phyloP scores from a whole-genome alignment of 73 alveolate species.

The Breviolum minutum region DNA sequence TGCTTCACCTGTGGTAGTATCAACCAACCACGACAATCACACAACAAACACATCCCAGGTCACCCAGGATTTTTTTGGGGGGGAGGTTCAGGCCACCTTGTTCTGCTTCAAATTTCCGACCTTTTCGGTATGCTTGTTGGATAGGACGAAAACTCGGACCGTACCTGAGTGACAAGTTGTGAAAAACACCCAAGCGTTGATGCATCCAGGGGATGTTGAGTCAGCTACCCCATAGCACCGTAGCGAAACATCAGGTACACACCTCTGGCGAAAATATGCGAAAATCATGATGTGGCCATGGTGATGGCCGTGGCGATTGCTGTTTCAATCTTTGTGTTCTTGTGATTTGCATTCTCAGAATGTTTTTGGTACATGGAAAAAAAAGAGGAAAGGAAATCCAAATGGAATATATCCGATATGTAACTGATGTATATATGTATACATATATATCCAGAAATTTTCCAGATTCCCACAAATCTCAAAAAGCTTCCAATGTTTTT shows the following conservation, averaged over 20 bases:
- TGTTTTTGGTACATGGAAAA: too few relatives aligned
- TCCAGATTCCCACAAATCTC: too few relatives aligned
- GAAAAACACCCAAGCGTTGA: neutral
- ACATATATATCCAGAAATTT: too few relatives aligned
- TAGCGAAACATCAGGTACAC: slow-evolving; percentile 45
- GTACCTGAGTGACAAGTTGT: neutral
- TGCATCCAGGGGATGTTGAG: neutral
- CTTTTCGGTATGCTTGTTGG: slow-evolving; percentile 62
- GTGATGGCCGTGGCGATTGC: too few relatives aligned
- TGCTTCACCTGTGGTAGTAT: slow-evolving; percentile 1
- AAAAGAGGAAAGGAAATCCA: too few relatives aligned
- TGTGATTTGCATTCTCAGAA: too few relatives aligned
- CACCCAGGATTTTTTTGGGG: neutral
- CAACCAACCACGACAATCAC: neutral
- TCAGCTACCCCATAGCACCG: slow-evolving; percentile 56
- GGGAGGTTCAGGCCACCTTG: slow-evolving; percentile 36
- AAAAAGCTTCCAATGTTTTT: too few relatives aligned
- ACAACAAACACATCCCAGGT: too few relatives aligned
- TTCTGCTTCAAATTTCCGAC: slow-evolving; percentile 36
- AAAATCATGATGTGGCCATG: neutral
- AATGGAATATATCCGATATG: too few relatives aligned
- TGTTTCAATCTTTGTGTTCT: too few relatives aligned
- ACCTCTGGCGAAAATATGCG: neutral
- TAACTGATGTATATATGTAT: too few relatives aligned
- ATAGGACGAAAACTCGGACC: slow-evolving; percentile 86